Percentiles rank a stretch among this genome's conserved stretches.
phyloP scores from a whole-genome alignment of 139 green algal genomes.

The Auxenochlorella pyrenoidosa region DNA sequence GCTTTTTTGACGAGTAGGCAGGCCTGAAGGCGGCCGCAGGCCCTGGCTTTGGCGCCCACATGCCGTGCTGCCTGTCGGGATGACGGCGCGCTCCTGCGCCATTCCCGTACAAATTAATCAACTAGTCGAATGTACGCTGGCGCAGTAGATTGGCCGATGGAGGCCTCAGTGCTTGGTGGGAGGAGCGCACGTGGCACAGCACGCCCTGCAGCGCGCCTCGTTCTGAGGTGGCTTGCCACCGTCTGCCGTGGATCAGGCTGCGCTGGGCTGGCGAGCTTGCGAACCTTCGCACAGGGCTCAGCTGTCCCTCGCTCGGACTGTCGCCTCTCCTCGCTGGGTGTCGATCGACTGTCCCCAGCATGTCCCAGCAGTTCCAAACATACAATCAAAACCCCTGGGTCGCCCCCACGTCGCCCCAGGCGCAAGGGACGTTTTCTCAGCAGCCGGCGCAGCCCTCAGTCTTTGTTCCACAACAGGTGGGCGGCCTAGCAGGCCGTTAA shows the following conservation, averaged over 20 bases:
- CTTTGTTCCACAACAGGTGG: slow-evolving; percentile 18
- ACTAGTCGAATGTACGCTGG: too few relatives aligned
- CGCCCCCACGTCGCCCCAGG: background rate
- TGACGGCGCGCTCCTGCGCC: background rate
- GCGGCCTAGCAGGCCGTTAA: background rate
- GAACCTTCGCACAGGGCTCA: too few relatives aligned
- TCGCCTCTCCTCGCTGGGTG: too few relatives aligned
- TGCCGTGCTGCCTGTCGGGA: background rate
- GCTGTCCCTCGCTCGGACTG: too few relatives aligned
- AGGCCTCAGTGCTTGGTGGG: too few relatives aligned
- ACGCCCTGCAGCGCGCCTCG: too few relatives aligned
- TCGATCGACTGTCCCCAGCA: background rate
- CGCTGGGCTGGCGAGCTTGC: too few relatives aligned
- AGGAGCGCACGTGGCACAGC: too few relatives aligned
- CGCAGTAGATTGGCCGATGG: too few relatives aligned
- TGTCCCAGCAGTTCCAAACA: slow-evolving; percentile 3
- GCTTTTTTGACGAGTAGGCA: background rate
- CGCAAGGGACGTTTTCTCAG: background rate
- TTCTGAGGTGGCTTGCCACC: too few relatives aligned
- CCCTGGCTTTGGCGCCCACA: background rate
- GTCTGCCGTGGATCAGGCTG: too few relatives aligned
- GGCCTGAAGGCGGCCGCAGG: background rate
- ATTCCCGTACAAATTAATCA: background rate
- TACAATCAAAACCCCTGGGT: slow-evolving; percentile 1
- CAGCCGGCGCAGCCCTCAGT: background rate